phyloP scores from a whole-genome alignment of 441 rosid genomes.

The Populus hybrid region DNA sequence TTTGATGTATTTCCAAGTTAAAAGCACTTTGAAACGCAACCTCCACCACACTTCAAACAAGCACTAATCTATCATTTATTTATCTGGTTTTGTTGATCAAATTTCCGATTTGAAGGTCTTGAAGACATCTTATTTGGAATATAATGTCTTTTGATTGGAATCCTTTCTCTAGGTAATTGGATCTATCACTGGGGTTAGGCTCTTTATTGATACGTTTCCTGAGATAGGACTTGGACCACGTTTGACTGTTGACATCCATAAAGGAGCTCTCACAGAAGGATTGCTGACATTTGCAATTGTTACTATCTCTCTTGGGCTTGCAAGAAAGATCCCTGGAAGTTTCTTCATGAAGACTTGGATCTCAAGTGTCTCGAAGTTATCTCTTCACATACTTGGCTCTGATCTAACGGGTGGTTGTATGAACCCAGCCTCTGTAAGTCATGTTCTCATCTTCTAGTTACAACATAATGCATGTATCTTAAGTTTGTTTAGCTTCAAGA shows the following conservation, averaged over 20 bases:
- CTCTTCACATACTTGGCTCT: conserved; percentile 88
- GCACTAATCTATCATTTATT: not conserved
- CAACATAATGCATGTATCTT: conserved; percentile 3
- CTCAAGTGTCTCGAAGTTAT: conserved; percentile 67
- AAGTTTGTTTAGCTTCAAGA: not conserved
- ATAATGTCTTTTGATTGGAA: not conserved
- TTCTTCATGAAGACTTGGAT: conserved; percentile 89
- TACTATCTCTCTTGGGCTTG: conserved; percentile 52
- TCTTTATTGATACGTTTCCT: conserved; percentile 52
- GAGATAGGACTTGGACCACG: conserved; percentile 66
- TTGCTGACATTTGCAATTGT: conserved; percentile 62
- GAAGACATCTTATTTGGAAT: not conserved
- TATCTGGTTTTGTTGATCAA: not conserved
- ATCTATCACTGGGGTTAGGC: conserved; percentile 65
- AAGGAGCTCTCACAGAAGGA: conserved; percentile 86
- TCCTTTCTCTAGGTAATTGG: conserved; percentile 56
- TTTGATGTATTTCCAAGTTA: not conserved
- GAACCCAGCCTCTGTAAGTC: conserved; percentile 89
- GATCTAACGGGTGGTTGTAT: conserved; percentile 87
- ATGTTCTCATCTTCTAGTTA: not conserved
- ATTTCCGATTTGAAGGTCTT: not conserved
- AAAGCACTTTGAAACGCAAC: not conserved
- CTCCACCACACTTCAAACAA: not conserved
- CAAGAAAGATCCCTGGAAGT: conserved; percentile 72
- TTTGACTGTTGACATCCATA: conserved; percentile 67